Conservation (phyloP, 1,139 yeast species). For the Hyphopichia pseudoburtonii region DNA sequence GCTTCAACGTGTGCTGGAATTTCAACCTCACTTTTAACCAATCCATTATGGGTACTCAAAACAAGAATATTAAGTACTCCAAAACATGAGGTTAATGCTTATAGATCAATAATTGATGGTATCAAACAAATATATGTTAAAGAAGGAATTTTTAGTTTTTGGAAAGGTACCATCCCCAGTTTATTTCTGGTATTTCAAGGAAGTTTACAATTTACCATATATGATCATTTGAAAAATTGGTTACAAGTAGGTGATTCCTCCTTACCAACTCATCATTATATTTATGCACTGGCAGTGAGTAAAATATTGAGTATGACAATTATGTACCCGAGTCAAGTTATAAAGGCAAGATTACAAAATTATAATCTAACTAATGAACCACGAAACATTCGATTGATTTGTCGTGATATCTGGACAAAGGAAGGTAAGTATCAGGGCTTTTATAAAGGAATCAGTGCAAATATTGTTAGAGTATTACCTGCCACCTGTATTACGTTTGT, state of each 20-base stretch:
- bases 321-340: conserved; percentile 83
- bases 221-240: conserved; percentile 65
- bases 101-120: conserved; percentile 59
- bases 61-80: conserved; percentile 77
- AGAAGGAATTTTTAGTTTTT: conserved; percentile 74
- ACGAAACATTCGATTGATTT: conserved; percentile 20
- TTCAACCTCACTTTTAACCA: conserved; percentile 72
- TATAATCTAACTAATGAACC: conserved; percentile 21
- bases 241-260: conserved; percentile 14
- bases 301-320: conserved; percentile 67
- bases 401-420: conserved; percentile 27
- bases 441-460: conserved; percentile 72
- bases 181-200: conserved; percentile 85
- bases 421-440: conserved; percentile 60
- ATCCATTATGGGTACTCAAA: conserved; percentile 91
- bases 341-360: conserved; percentile 75
- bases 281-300: conserved; percentile 64
- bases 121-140: conserved; percentile 43
- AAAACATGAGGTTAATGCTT: conserved; percentile 47
- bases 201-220: conserved; percentile 80
- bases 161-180: conserved; percentile 84
- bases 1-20: conserved; percentile 63
- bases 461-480: conserved; percentile 64
- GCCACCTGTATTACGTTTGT: conserved; percentile 73
- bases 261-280: conserved; percentile 55